Base-by-base conservation (phyloP, 768 basidiomycete genomes). In the Boletus bicolor region DNA sequence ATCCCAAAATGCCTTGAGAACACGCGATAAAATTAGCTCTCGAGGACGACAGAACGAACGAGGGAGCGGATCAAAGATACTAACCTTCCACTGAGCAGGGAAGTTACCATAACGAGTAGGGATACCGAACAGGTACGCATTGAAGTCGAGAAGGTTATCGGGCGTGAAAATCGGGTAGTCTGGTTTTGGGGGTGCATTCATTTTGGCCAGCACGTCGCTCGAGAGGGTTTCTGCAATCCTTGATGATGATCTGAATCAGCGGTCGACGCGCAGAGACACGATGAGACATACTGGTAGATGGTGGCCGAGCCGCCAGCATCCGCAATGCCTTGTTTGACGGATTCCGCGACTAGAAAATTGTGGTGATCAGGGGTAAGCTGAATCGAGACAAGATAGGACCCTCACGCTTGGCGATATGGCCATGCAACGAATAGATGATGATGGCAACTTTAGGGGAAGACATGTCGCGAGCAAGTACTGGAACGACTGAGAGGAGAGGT, bases 221-320 rank as follows among this genome's bases (percentile, higher is more conserved):
- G 86, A 64, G 48, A 95, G 85, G 0, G 91, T 95, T 75, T 95
- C 93, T 49, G 84, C 64, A 56, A 95, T 80, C 71, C 89, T 91
- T 24, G 2, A n/a, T 21, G 35, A 12, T 45, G 9, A 34, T 7
- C 1, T 36, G 54, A 57, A 34, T 58, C 15, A 48, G 39, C 1
- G 0, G 7, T 4, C 3, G 11, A 24, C 17, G 2, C 19, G 24
- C 7, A 32, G 14, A 53, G 1, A 34, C 47, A 21, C 37, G 4
- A 14, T 0, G 21, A 21, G 2, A 74, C 80, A 52, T 66, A 84
- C 84, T 85, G 83, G 64, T 73, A 80, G 58, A 86, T 82, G 44
- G 66, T 71, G 19, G 75, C 80, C 0, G 69, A 64, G 5, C 85
- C 84, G 17, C 82, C 83, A 49, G 76, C 80, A 5, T 56, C 56